Evolutionary conservation across 345 rosid species (phyloP).

Genomic region (Syzygium jambos): DNA sequence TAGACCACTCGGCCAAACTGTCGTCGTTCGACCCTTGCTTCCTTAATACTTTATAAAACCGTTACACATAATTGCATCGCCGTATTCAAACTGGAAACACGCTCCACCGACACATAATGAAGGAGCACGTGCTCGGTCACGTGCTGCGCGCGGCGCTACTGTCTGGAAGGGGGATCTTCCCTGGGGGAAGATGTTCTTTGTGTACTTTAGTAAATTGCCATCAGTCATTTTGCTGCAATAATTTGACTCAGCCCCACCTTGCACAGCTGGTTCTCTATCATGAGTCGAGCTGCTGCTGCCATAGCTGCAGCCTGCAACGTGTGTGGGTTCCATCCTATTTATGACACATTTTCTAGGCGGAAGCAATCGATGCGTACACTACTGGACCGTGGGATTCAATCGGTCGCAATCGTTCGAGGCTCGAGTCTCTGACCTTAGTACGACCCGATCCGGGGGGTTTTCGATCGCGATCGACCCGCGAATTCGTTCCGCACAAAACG

Average conservation of each 20-base stretch:
- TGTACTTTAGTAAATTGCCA: neutral
- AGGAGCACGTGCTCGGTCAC: neutral
- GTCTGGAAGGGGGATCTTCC: neutral
- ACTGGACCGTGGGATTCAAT: neutral
- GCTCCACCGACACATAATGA: neutral
- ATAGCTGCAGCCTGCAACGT: neutral
- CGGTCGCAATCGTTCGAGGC: accelerated
- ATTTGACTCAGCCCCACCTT: neutral
- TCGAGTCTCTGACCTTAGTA: neutral
- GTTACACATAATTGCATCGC: accelerated
- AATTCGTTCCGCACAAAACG: neutral
- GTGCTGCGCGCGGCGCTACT: neutral
- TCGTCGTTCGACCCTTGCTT: accelerated
- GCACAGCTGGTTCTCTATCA: neutral
- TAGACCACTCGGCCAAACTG: constrained; percentile 99
- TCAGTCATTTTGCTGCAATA: neutral
- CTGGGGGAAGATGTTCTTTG: neutral
- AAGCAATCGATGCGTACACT: neutral
- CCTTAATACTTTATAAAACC: accelerated
- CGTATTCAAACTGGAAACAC: accelerated
- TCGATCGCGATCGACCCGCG: neutral
- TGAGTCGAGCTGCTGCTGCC: neutral
- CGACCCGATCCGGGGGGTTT: accelerated
- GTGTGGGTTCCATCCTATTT: neutral
- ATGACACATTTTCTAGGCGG: neutral